These are phyloP conservation scores for Zea luxurians DNA, from an alignment of 176 grass and related monocot genomes.

Conservation along the genomic window DNA sequence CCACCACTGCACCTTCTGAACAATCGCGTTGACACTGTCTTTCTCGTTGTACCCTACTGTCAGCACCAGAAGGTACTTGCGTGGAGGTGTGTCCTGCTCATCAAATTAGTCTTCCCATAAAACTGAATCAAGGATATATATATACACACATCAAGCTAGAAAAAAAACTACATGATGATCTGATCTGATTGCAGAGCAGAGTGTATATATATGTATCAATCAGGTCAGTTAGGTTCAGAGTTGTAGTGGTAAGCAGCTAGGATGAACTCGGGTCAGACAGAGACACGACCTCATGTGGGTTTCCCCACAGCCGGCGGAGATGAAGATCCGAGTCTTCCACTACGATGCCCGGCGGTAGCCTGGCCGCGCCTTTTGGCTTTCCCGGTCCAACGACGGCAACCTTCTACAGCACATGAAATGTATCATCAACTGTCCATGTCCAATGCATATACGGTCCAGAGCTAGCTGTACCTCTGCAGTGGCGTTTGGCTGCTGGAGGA, in stretches of 20 bases:
- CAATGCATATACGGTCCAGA: neutral
- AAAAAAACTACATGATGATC: too few species aligned
- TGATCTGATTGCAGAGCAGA: too few species aligned
- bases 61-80: conserved; percentile 31
- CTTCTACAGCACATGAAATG: neutral
- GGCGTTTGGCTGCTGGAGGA: too few species aligned
- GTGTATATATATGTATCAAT: too few species aligned
- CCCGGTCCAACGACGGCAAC: neutral
- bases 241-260: too few species aligned
- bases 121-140: too few species aligned
- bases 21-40: conserved; percentile 28
- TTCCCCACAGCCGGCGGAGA: conserved; percentile 55
- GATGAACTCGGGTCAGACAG: too few species aligned
- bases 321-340: conserved; percentile 50
- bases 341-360: conserved; percentile 46
- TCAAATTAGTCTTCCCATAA: too few species aligned
- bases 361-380: conserved; percentile 42
- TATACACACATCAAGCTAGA: too few species aligned
- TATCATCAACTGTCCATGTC: neutral
- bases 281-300: conserved; percentile 26
- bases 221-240: too few species aligned
- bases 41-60: conserved; percentile 28
- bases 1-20: conserved; percentile 18
- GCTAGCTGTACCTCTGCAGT: conserved; percentile 23
- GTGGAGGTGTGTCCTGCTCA: neutral